Evolutionary conservation across 345 rosid genomes (phyloP), one percentile per base, ranked within the genome.

Genomic region (Eucalyptus marginata): DNA sequence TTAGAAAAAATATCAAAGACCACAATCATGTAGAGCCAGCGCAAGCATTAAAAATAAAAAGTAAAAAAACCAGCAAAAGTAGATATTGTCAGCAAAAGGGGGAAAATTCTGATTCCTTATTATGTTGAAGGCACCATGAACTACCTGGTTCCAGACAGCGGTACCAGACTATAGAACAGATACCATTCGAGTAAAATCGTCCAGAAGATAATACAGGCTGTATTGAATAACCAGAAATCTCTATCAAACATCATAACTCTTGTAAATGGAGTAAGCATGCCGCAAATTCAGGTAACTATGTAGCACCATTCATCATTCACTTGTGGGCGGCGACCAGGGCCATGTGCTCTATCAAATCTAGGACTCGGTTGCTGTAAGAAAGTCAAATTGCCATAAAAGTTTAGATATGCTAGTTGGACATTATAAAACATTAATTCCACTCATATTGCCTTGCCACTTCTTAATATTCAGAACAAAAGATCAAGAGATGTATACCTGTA

Each of bases 271-370:
- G 58, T 18, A 20, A 49, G 46, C 83, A 71, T 36, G 83, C 83
- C 83, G 83, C 83, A 71, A 36, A 36, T 71, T 36, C 83, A 36
- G 14, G 43, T 36, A 43, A 10, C 46, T 18, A 71, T 36, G 83
- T 36, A 36, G 46, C 83, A 36, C 62, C 64, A 86, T 25, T 31
- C 20, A 86, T 25, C n/a, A 36, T 68, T 90, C 91, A 94, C 83
- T 89, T 89, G 89, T 88, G 90, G 64, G 97, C 93, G 66, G 95
- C 95, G 83, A 98, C 99, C 94, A 96, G 87, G 16, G 99, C 96
- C 97, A 98, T 98, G 95, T 97, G 98, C 93, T 94, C 97, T 56
- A 98, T 97, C 91, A 98, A 94, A 95, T 97, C 99, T 93, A 95
- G 95, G 89, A 98, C 99, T 88, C 99, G 97, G 92, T 95, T 98